These are phyloP conservation scores for Aaosphaeria pasadenensis DNA, from an alignment of 2,329 filamentous ascomycete genomes.

Conservation along the genomic window DNA sequence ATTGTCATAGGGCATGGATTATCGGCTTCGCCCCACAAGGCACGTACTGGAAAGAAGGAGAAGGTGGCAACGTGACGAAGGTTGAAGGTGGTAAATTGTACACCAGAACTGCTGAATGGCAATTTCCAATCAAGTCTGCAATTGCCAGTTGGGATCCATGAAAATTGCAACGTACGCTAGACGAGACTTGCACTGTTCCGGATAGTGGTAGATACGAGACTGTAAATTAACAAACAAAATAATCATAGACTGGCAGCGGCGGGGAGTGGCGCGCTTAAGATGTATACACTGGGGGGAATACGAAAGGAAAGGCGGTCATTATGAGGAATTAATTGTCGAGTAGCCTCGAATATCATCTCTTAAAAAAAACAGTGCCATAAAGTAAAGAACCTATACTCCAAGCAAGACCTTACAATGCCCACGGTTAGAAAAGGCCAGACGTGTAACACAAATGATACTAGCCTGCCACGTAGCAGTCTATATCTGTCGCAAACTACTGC, in stretches of 20 bases:
- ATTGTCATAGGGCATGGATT: no score
- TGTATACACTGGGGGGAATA: background rate
- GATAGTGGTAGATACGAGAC: background rate
- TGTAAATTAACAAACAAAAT: background rate
- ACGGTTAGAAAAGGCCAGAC: constrained; percentile 6
- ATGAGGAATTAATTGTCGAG: constrained; percentile 28
- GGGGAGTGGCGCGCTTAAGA: no score
- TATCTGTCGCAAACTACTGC: background rate
- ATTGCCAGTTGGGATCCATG: background rate
- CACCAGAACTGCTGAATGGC: background rate
- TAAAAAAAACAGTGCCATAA: constrained; percentile 13
- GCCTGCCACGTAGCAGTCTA: constrained; percentile 4
- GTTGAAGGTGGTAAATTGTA: background rate
- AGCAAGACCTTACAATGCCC: constrained; percentile 20
- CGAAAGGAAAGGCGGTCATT: constrained; percentile 8
- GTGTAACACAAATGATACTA: constrained; percentile 7
- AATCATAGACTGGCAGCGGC: background rate
- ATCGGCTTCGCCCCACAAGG: background rate
- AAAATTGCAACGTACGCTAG: background rate
- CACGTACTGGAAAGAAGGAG: background rate
- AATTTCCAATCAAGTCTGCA: background rate
- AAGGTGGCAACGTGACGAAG: background rate
- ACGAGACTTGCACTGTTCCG: background rate
- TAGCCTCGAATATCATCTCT: constrained; percentile 26
- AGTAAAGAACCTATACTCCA: constrained; percentile 19